Base-by-base conservation (phyloP, 345 rosid genomes). In the Ricinus communis region DNA sequence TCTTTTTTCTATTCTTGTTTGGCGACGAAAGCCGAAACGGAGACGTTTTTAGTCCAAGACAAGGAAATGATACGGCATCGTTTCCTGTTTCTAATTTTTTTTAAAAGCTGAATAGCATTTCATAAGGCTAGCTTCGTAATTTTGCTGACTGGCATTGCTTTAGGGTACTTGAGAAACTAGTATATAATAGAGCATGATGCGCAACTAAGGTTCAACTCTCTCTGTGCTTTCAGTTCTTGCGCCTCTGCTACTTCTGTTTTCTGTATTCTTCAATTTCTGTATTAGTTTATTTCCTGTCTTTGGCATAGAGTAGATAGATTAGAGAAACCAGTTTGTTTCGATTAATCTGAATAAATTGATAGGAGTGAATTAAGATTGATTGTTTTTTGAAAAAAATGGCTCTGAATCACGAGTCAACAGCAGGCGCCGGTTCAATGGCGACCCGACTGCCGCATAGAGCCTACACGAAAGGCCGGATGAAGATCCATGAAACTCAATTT, bases 401-500 rank as follows among this genome's bases (percentile, higher is more conserved):
- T 83, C 78, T 71, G 57, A 27, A 41, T 31, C 50, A 27, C 3
- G 86, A 83, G 86, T 80, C 82, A 70, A 51, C 86, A 83, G 86
- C 73, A 71, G 81, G 77, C 52, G 75, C 76, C 76, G 21, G 16
- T n/a, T 52, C 58, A 18, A 73, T 80, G 82, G 84, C 71, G 56
- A 60, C 31, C 73, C 16, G 82, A 25, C 84, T 80, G 84, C 86
- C 82, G 86, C 82, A 61, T 71, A 78, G 84, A 80, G 82, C 84
- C 84, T 1, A 81, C 21, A 80, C 46, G 46, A 36, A 10, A 8
- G 50, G 19, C 71, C 66, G 72, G 52, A 11, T 22, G 59, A 74
- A 74, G 77, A 73, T 43, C 59, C 77, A 57, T 58, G 66, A 58
- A 59, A 73, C 40, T 60, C n/a, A n/a, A 25, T 8, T 43, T 1